Evolutionary conservation across 495 filamentous ascomycete genomes (phyloP).

Genomic region (Rusavskia elegans): DNA sequence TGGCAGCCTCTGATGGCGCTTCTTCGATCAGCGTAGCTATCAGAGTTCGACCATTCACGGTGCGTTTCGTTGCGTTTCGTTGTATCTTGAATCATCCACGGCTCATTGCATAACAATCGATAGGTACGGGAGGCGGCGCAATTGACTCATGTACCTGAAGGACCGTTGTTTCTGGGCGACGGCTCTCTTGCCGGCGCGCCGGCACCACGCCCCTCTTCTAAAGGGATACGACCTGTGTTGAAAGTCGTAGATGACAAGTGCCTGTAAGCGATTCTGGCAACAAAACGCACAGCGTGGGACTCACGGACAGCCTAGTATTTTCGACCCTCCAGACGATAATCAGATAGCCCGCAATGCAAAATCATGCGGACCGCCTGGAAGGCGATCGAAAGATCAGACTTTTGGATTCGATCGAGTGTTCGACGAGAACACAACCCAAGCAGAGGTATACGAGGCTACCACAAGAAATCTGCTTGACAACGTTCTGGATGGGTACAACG

Average conservation of each 20-base stretch:
- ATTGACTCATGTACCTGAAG: conserved; percentile 63
- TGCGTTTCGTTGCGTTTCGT: conserved; percentile 32
- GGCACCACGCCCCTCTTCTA: conserved; percentile 59
- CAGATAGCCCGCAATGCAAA: conserved; percentile 82
- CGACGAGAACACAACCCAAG: conserved; percentile 86
- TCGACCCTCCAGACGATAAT: conserved; percentile 94
- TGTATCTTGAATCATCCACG: conserved; percentile 12
- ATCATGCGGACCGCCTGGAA: conserved; percentile 69
- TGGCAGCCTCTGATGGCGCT: conserved; percentile 41
- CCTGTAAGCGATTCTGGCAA: conserved; percentile 44
- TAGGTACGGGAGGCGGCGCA: conserved; percentile 52
- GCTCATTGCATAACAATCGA: not conserved
- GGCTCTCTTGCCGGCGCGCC: conserved; percentile 78
- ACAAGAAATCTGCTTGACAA: conserved; percentile 80
- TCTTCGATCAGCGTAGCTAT: conserved; percentile 60
- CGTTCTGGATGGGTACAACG: conserved; percentile 95
- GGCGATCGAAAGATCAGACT: conserved; percentile 92
- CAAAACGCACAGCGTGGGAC: no score
- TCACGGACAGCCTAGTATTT: conserved; percentile 45
- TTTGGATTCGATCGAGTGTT: conserved; percentile 96
- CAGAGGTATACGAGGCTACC: conserved; percentile 90
- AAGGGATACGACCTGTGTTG: conserved; percentile 78
- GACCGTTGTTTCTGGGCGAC: conserved; percentile 83
- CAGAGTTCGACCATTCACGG: conserved; percentile 81
- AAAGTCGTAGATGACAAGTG: conserved; percentile 95